Base-by-base conservation (phyloP, 2,329 filamentous ascomycete genomes). In the Aspergillus fijiensis region DNA sequence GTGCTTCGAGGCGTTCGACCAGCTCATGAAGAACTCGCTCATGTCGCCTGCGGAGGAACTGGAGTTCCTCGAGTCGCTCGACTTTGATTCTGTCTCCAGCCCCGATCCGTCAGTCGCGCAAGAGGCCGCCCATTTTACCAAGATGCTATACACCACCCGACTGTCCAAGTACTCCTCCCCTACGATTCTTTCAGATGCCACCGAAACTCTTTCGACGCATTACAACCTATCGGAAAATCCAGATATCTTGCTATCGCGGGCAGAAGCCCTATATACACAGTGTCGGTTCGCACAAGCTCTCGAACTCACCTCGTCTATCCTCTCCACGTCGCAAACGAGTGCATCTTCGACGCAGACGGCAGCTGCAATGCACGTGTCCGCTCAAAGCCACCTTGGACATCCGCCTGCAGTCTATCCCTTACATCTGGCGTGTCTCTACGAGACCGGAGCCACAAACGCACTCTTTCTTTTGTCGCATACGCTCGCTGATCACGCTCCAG, bases 1-100 rank as follows among this genome's bases (percentile, higher is more conserved):
- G 75, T 99, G 95, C 77, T 98, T 96, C 72, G 95, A 99, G 77
- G 95, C 95, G 0, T 98, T 99, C 72, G 93, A 97, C 69, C 93
- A 98, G 79, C 85, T 99, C 58, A 97, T 98, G 88, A 92, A 92
- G 79, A 99, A 99, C 78, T 91, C 91, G 21, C 83, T 99, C 63
- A 90, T 99, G 86, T 86, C 86, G 23, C 92, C 93, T 0, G 88
- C 91, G 39, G 93, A 97, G 76, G 93, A 97, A 73, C 91, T 94
- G 85, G 85, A 88, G 53, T 96, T 97, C 63, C 83, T 97, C 49
- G 89, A 95, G 66, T 91, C 90, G 55, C 84, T 97, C 23, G 88
- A 97, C 77, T 99, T 99, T 73, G 92, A 96, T 74, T 87, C 89
- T 21, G 89, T 98, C 63, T 82, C 82, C 6, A 84, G 89, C 1